Evolutionary conservation across 345 rosid species (phyloP).

Genomic region (Psidium friedrichsthalianum): DNA sequence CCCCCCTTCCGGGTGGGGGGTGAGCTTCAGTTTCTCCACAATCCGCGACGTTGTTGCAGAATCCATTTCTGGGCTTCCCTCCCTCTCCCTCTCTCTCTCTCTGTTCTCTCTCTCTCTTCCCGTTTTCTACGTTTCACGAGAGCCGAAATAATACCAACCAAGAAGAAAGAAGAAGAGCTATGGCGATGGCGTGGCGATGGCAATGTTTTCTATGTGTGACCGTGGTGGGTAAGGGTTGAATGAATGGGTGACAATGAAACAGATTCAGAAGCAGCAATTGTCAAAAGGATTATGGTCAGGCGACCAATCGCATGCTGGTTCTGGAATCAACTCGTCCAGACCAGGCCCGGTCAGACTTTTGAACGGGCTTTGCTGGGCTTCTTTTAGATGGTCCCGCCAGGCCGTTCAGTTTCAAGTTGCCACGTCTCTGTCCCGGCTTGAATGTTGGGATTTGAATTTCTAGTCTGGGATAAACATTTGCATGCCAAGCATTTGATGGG

Average conservation of each 20-base stretch:
- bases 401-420: not conserved
- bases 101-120: rapidly evolving
- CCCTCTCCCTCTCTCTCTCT: not conserved
- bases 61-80: not conserved
- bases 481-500: not conserved
- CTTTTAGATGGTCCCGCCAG: not conserved
- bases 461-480: not conserved
- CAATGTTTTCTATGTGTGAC: not conserved
- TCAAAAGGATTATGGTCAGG: not conserved
- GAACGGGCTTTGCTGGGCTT: not conserved
- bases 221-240: not conserved
- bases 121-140: not conserved
- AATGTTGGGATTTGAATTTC: not conserved
- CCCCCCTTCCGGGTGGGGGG: slow-evolving; percentile 76
- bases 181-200: not conserved
- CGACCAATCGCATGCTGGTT: not conserved
- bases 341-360: not conserved
- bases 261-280: not conserved
- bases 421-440: not conserved
- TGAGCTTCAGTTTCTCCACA: slow-evolving; percentile 44
- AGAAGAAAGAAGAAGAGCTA: not conserved
- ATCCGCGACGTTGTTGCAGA: slow-evolving; percentile 33
- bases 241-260: not conserved
- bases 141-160: not conserved
- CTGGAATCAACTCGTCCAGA: not conserved